Percentiles rank a stretch among this genome's conserved stretches.
phyloP scores from a whole-genome alignment of 83 land plant genomes.

The Diphasiastrum complanatum region DNA sequence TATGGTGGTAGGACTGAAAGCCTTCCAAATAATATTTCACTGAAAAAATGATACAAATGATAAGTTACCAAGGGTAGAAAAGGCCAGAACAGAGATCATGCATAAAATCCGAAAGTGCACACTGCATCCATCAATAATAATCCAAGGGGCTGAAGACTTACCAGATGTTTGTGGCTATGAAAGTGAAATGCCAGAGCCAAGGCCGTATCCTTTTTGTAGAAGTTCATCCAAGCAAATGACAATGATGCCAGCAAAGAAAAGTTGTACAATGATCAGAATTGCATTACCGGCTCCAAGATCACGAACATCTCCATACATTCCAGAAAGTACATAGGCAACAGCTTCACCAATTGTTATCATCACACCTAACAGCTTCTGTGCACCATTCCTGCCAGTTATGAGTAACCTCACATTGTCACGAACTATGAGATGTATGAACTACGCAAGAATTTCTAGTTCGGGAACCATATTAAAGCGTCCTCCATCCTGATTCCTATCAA shows the following conservation, averaged over 20 bases:
- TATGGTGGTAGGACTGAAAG: constrained; percentile 91
- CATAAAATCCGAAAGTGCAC: background rate
- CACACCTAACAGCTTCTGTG: constrained; percentile 78
- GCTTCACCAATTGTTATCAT: constrained; percentile 85
- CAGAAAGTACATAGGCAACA: constrained; percentile 88
- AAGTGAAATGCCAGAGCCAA: constrained; percentile 85
- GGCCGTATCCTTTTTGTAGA: constrained; percentile 85
- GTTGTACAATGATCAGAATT: constrained; percentile 75
- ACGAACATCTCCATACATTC: constrained; percentile 80
- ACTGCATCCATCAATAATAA: background rate
- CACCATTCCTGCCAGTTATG: constrained; percentile 53
- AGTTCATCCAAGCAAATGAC: constrained; percentile 84
- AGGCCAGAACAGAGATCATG: background rate
- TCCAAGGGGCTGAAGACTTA: constrained; percentile 30
- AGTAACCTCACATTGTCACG: too few species aligned
- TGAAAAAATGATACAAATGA: too few species aligned
- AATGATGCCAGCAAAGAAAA: constrained; percentile 79
- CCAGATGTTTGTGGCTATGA: constrained; percentile 93
- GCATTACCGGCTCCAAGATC: constrained; percentile 89
- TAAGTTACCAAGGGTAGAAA: too few species aligned
- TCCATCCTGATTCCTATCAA: too few species aligned
- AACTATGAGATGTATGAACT: too few species aligned
- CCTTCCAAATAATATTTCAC: constrained; percentile 94
- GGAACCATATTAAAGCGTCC: too few species aligned
- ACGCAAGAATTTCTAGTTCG: too few species aligned